Evolutionary conservation across 345 rosid species (phyloP).

Genomic region (Citrus maxima): DNA sequence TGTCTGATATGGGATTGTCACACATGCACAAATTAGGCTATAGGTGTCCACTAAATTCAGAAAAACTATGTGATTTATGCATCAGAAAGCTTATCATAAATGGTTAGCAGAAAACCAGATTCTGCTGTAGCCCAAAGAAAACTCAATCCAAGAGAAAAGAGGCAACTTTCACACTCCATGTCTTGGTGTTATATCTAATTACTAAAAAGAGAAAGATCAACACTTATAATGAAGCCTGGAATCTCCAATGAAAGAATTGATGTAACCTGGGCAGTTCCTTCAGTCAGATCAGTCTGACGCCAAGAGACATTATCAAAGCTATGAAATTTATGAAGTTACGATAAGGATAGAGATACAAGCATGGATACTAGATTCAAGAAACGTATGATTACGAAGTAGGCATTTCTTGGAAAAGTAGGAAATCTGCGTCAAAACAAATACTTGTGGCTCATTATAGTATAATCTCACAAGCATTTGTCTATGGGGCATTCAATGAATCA

Average conservation of each 20-base stretch:
- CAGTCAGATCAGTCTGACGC: neutral
- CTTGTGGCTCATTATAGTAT: neutral
- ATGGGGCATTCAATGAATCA: neutral
- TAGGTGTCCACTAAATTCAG: neutral
- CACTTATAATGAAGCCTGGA: neutral
- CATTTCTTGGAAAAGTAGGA: neutral
- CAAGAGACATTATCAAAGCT: neutral
- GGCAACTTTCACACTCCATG: neutral
- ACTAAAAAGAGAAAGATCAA: neutral
- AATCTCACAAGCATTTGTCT: neutral
- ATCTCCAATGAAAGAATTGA: neutral
- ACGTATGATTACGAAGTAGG: neutral
- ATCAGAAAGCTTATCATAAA: slow-evolving; percentile 1
- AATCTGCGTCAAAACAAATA: neutral
- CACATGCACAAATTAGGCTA: neutral
- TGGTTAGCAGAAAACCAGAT: neutral
- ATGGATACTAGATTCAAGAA: neutral
- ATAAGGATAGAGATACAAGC: neutral
- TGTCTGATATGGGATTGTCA: neutral
- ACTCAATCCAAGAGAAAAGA: neutral
- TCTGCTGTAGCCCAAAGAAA: neutral
- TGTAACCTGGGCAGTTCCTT: neutral
- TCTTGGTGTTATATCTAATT: neutral
- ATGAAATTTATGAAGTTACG: neutral
- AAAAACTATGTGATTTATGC: neutral